Conservation (phyloP, 1,284 basidiomycete genomes). For the Inonotus hispidus region DNA sequence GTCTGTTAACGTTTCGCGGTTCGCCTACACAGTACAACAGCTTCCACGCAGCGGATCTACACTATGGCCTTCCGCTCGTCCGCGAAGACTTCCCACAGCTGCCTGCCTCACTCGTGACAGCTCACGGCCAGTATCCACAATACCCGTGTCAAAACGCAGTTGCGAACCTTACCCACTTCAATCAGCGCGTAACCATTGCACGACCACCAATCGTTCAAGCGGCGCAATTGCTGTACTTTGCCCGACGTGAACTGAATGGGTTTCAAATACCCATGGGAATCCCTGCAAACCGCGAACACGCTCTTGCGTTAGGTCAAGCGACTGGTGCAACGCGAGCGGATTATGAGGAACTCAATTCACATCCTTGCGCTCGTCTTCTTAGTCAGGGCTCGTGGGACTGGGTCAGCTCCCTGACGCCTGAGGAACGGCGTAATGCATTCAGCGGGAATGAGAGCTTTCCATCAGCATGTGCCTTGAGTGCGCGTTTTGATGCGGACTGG, state of each 20-base stretch:
- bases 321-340: conserved; percentile 52
- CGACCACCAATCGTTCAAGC: conserved; percentile 49
- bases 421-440: conserved; percentile 21
- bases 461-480: conserved; percentile 24
- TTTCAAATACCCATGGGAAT: conserved; percentile 42
- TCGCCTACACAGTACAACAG: conserved; percentile 42
- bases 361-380: conserved; percentile 31
- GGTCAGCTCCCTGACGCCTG: conserved; percentile 28
- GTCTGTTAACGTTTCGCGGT: conserved; percentile 1
- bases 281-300: conserved; percentile 41
- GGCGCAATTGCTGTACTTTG: conserved; percentile 59
- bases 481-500: conserved; percentile 55
- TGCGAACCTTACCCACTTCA: conserved; percentile 35
- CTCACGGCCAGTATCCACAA: conserved; percentile 51
- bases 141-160: conserved; percentile 38
- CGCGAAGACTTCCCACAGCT: conserved; percentile 21
- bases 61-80: conserved; percentile 47
- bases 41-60: conserved; percentile 53
- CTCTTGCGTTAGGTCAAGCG: conserved; percentile 28
- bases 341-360: conserved; percentile 50
- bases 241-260: conserved; percentile 46
- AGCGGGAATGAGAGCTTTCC: conserved; percentile 26
- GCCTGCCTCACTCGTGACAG: conserved; percentile 40
- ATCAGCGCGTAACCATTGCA: conserved; percentile 33
- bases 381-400: conserved; percentile 37